Percentiles rank a stretch among this genome's conserved stretches.
phyloP scores from a whole-genome alignment of 106 monocot genomes.

The Vanilla planifolia region DNA sequence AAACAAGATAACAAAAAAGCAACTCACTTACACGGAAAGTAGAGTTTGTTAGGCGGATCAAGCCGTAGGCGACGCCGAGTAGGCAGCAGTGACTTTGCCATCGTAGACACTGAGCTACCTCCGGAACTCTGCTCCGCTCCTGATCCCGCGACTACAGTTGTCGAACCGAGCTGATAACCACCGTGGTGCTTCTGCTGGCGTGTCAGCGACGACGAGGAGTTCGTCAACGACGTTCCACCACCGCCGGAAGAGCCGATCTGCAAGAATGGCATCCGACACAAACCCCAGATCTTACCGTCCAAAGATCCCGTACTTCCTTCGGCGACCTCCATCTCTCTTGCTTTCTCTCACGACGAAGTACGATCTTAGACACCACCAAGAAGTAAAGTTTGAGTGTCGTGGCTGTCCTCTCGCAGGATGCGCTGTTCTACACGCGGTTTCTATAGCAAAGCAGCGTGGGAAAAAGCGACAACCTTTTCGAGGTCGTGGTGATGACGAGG shows the following conservation, averaged over 20 bases:
- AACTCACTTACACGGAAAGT: slow-evolving; percentile 94
- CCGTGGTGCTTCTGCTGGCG: slow-evolving; percentile 2
- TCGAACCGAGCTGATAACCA: neutral
- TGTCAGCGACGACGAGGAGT: slow-evolving; percentile 1
- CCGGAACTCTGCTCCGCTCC: neutral
- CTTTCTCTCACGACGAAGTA: too few species aligned
- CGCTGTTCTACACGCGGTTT: too few species aligned
- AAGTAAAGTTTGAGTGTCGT: too few species aligned
- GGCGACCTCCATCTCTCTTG: neutral
- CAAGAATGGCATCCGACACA: slow-evolving; percentile 40
- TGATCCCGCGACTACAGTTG: slow-evolving; percentile 6
- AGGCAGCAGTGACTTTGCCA: slow-evolving; percentile 70
- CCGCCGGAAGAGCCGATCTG: neutral
- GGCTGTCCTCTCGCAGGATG: too few species aligned
- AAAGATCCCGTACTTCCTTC: neutral
- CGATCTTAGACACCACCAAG: too few species aligned
- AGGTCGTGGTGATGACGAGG: too few species aligned
- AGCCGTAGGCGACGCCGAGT: slow-evolving; percentile 63
- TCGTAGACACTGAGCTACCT: slow-evolving; percentile 41
- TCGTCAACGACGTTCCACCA: neutral
- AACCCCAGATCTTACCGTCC: slow-evolving; percentile 11
- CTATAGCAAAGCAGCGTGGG: too few species aligned
- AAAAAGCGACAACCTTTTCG: too few species aligned
- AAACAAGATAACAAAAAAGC: too few species aligned
- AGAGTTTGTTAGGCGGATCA: slow-evolving; percentile 83